Base-by-base conservation (phyloP, 2,329 filamentous ascomycete species). In the Thelonectria blattea region DNA sequence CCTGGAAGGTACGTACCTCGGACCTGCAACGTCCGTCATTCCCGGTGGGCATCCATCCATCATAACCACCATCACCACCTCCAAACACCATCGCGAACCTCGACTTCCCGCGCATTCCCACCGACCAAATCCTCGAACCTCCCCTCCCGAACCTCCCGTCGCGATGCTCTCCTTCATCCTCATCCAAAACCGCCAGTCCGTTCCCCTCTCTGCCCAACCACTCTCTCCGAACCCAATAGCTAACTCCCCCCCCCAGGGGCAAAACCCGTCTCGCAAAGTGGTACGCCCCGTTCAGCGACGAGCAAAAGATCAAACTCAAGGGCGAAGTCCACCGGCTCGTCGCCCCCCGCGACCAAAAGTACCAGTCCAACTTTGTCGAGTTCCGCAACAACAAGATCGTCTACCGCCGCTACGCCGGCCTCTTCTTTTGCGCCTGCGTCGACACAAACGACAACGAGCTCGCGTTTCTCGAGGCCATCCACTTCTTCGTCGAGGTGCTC, bases 301-400 rank as follows among this genome's bases (percentile, higher is more conserved):
- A 98, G 77, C 93, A 99, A 78, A 99, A 99, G 83, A 92, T 99
- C 78, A 97, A 97, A 81, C 85, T 99, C 72, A 99, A 99, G 80
- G 95, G 95, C 85, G 95, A 99, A 82, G 91, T 98, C 71, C 95
- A 99, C 84, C 93, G 95, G 65, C 92, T 99, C 69, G 94, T 99
- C 63, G 95, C 95, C 0, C 95, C 95, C 7, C 91, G 95, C 74
- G 95, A 99, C 79, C 95, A 99, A 76, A 99, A 99, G 76, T 97
- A 99, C 83, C 95, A 99, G 78, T 97, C 93, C 80, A 99, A 99
- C 82, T 99, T 99, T 74, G 95, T 99, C 84, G 95, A 99, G 80
- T 90, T 91, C 81, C 91, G 92, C 68, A 91, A 93, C 79, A 93
- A 94, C 75, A 98, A 97, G 82, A 91, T 99, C 71, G 92, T 99